phyloP scores from a whole-genome alignment of 2,329 filamentous ascomycete genomes.

The Fusarium pseudoanthophilum region DNA sequence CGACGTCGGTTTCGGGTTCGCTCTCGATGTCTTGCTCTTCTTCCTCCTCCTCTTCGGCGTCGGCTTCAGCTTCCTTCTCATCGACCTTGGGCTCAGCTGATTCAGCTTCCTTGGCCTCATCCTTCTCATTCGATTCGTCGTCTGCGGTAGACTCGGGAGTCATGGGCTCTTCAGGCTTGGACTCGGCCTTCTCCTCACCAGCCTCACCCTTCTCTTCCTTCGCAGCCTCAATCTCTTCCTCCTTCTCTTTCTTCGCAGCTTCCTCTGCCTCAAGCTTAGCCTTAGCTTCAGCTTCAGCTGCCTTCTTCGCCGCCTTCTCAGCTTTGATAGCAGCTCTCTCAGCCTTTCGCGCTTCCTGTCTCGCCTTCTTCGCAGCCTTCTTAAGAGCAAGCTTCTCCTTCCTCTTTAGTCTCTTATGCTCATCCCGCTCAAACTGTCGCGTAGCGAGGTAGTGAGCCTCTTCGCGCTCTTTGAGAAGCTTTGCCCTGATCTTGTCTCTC shows the following conservation, averaged over 20 bases:
- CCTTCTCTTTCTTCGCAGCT: neutral
- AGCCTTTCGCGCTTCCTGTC: constrained; percentile 20
- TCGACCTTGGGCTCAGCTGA: neutral
- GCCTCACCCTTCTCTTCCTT: constrained; percentile 1
- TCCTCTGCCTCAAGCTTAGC: constrained; percentile 43
- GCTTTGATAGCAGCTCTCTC: constrained; percentile 34
- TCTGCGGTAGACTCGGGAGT: constrained; percentile 34
- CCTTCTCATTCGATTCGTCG: constrained; percentile 3
- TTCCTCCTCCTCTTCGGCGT: neutral
- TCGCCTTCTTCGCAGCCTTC: constrained; percentile 63
- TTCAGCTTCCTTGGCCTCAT: neutral
- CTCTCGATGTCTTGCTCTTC: neutral
- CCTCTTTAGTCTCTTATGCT: constrained; percentile 61
- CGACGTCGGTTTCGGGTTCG: constrained; percentile 41
- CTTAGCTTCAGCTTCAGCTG: constrained; percentile 23
- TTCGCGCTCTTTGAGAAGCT: constrained; percentile 55
- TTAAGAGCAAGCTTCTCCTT: constrained; percentile 86
- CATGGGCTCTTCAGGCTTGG: constrained; percentile 28
- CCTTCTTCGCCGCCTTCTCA: constrained; percentile 23
- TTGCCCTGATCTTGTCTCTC: constrained; percentile 51
- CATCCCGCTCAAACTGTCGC: constrained; percentile 51
- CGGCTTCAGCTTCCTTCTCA: neutral
- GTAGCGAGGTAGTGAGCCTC: constrained; percentile 51
- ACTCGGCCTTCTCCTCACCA: constrained; percentile 6
- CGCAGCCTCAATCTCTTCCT: constrained; percentile 23